Percentiles rank a stretch among this genome's conserved stretches.
Evolutionary conservation across 2,329 filamentous ascomycete genomes (phyloP).

Genomic region (Dryadomyces quercus-mongolicae): DNA sequence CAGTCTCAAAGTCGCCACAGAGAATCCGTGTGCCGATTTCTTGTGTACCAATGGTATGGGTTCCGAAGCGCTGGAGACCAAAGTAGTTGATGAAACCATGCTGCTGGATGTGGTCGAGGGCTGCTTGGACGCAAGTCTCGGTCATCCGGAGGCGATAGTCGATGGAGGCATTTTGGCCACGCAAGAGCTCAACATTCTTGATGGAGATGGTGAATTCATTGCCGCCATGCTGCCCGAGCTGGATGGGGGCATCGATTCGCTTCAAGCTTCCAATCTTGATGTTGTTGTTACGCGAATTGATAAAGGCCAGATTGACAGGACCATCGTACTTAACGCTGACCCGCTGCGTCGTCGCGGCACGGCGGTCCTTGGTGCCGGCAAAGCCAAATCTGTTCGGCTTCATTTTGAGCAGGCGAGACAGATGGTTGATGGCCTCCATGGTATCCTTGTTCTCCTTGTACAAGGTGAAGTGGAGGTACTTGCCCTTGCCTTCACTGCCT

Average conservation of each 20-base stretch:
- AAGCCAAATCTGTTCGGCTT: slow-evolving; percentile 62
- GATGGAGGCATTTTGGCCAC: slow-evolving; percentile 31
- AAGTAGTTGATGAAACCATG: slow-evolving; percentile 96
- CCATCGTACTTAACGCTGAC: slow-evolving; percentile 49
- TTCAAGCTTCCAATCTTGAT: slow-evolving; percentile 68
- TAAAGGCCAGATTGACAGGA: slow-evolving; percentile 46
- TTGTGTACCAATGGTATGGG: slow-evolving; percentile 76
- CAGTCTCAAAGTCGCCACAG: slow-evolving; percentile 66
- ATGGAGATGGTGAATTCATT: slow-evolving; percentile 92
- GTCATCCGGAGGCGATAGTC: slow-evolving; percentile 31
- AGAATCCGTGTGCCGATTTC: slow-evolving; percentile 75
- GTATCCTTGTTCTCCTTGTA: slow-evolving; percentile 98
- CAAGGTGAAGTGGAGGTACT: slow-evolving; percentile 75
- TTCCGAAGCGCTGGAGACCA: slow-evolving; percentile 92
- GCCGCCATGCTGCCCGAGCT: slow-evolving; percentile 72
- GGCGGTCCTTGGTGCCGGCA: slow-evolving; percentile 82
- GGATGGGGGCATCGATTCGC: slow-evolving; percentile 58
- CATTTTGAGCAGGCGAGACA: slow-evolving; percentile 61
- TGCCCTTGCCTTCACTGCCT: background rate
- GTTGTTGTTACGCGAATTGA: slow-evolving; percentile 53
- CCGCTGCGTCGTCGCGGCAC: slow-evolving; percentile 75
- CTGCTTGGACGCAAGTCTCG: slow-evolving; percentile 38
- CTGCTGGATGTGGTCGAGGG: slow-evolving; percentile 54
- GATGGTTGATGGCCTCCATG: slow-evolving; percentile 74
- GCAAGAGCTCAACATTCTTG: slow-evolving; percentile 62